These are phyloP conservation scores for Pleurotus ostreatus DNA, from an alignment of 768 basidiomycete genomes.

Conservation along the genomic window DNA sequence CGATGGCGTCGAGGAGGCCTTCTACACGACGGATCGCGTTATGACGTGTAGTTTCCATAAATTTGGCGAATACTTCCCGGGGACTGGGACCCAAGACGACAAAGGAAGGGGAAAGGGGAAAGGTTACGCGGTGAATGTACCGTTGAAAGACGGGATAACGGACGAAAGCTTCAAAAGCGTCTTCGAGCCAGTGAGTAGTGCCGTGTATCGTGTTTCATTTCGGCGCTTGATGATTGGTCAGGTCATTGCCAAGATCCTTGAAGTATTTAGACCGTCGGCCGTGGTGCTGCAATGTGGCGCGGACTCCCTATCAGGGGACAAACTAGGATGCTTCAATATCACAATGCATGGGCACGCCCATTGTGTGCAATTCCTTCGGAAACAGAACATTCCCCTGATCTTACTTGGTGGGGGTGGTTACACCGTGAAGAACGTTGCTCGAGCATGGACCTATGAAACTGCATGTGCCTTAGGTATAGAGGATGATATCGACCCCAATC, in stretches of 20 bases:
- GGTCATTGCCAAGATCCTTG: conserved; percentile 94
- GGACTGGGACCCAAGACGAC: conserved; percentile 60
- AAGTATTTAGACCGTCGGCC: conserved; percentile 89
- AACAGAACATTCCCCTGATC: conserved; percentile 90
- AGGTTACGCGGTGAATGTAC: conserved; percentile 92
- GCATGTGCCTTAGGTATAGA: conserved; percentile 90
- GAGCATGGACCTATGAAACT: conserved; percentile 98
- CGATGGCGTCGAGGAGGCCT: conserved; percentile 98
- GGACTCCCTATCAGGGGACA: conserved; percentile 94
- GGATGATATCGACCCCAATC: conserved; percentile 67
- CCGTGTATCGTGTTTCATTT: neutral
- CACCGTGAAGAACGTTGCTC: conserved; percentile 95
- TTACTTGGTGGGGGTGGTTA: conserved; percentile 97
- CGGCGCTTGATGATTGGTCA: neutral
- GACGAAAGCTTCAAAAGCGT: conserved; percentile 94
- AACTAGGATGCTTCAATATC: conserved; percentile 91
- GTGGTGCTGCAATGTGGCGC: conserved; percentile 97
- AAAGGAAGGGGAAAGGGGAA: conserved; percentile 88
- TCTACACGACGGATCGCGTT: conserved; percentile 97
- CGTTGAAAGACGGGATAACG: conserved; percentile 89
- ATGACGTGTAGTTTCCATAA: conserved; percentile 99
- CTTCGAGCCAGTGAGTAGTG: conserved; percentile 80
- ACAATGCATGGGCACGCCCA: conserved; percentile 98
- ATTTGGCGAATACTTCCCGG: conserved; percentile 98
- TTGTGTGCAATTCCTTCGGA: conserved; percentile 96